Conservation (phyloP, 768 basidiomycete species). For the Daedalea quercina region DNA sequence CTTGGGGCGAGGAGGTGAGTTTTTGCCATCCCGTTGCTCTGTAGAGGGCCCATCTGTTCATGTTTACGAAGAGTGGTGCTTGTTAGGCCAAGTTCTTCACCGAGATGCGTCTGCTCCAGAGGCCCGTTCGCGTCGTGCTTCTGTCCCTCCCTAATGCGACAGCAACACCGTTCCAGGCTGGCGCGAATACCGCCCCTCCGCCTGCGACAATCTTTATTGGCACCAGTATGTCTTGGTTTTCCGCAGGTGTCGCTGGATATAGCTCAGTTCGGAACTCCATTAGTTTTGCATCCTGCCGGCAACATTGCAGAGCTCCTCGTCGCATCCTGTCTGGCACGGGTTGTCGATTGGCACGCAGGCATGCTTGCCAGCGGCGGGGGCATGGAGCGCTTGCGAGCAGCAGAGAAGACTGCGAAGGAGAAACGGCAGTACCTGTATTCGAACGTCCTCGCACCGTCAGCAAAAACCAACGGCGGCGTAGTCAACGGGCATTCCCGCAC, state of each 20-base stretch:
- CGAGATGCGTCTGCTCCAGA: constrained; percentile 81
- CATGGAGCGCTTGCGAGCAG: constrained; percentile 82
- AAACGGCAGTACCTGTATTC: constrained; percentile 68
- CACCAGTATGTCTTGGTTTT: constrained; percentile 41
- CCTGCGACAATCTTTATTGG: constrained; percentile 88
- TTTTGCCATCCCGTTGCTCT: background rate
- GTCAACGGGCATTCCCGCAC: constrained; percentile 38
- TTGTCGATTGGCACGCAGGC: constrained; percentile 97
- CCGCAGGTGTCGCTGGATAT: background rate
- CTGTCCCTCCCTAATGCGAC: constrained; percentile 75
- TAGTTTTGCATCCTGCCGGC: constrained; percentile 86
- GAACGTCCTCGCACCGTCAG: constrained; percentile 36
- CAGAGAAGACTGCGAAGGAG: constrained; percentile 77
- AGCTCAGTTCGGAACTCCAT: background rate
- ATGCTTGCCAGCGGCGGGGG: constrained; percentile 80
- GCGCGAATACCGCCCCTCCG: constrained; percentile 45
- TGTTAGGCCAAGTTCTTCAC: constrained; percentile 86
- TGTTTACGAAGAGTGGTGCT: background rate
- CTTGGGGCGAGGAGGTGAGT: constrained; percentile 83
- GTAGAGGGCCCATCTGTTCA: constrained; percentile 1
- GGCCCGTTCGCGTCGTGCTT: constrained; percentile 67
- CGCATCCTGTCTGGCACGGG: constrained; percentile 76
- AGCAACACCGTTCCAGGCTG: constrained; percentile 73
- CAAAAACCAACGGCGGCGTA: constrained; percentile 40
- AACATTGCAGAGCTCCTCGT: constrained; percentile 91